These are phyloP conservation scores for Emmonsiellopsis sp. DNA, from an alignment of 2,329 filamentous ascomycete genomes.

Conservation along the genomic window DNA sequence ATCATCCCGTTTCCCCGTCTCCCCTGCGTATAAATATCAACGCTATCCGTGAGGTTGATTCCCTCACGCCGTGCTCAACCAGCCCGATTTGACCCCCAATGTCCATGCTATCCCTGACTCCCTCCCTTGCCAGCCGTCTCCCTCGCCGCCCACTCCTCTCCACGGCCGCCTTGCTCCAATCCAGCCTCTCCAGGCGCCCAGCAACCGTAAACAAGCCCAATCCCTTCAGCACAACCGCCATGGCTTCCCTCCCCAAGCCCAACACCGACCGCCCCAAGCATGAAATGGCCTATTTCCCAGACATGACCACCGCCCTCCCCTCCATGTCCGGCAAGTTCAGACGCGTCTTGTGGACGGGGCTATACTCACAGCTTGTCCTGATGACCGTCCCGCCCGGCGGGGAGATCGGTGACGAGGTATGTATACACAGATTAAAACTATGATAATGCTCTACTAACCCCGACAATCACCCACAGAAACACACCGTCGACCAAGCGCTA, in stretches of 20 bases:
- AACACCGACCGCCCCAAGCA: conserved; percentile 33
- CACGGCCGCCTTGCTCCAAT: background rate
- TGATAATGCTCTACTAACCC: background rate
- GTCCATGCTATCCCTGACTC: background rate
- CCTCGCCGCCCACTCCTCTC: background rate
- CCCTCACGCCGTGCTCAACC: no score
- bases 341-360: conserved; percentile 52
- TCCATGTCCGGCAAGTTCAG: conserved; percentile 51
- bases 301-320: conserved; percentile 45
- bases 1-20: no score
- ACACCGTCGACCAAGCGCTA: conserved; percentile 55
- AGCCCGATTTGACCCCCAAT: background rate
- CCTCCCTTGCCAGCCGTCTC: background rate
- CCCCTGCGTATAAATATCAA: no score
- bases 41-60: no score
- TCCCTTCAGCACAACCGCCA: background rate
- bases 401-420: conserved; percentile 57
- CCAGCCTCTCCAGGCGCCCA: no score
- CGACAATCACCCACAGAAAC: conserved; percentile 20
- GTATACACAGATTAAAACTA: conserved; percentile 1
- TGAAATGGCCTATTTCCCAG: conserved; percentile 53
- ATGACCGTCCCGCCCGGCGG: conserved; percentile 56
- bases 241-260: background rate
- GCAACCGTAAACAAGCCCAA: no score
- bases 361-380: conserved; percentile 54